A percentile compares a stretch with the other conserved stretches of the same genome.
Conservation (phyloP, 441 rosid species). For the Dalechampia spathulata region DNA sequence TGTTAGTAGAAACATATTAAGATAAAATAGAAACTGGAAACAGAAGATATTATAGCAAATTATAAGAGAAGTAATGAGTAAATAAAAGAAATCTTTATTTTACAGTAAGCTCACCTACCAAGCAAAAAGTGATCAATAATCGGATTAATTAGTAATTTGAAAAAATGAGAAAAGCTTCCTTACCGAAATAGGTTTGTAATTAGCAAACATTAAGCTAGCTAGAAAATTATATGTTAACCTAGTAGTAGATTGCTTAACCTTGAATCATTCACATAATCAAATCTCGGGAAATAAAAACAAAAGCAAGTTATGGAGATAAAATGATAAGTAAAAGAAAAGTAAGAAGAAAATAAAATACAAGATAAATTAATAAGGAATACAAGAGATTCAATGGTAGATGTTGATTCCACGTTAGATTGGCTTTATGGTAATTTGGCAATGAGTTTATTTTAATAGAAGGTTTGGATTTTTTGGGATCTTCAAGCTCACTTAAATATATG, state of each 20-base stretch:
- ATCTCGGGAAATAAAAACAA: not conserved
- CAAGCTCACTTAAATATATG: too few species aligned
- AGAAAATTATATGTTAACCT: slow-evolving; percentile 14
- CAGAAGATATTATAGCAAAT: too few species aligned
- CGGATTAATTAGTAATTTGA: slow-evolving; percentile 5
- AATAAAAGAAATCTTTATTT: not conserved
- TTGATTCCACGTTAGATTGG: slow-evolving; percentile 71
- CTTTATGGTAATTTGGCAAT: too few species aligned
- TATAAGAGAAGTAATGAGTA: not conserved
- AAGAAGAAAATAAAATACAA: slow-evolving; percentile 5
- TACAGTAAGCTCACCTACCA: slow-evolving; percentile 1
- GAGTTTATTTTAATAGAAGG: too few species aligned
- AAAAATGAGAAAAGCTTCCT: slow-evolving; percentile 14
- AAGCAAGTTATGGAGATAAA: not conserved
- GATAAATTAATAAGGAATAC: too few species aligned
- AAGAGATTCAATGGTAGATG: slow-evolving; percentile 69
- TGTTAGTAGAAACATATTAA: not conserved
- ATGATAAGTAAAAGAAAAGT: slow-evolving; percentile 3
- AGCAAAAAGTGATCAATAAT: not conserved
- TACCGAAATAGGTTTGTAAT: slow-evolving; percentile 31
- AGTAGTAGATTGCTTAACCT: slow-evolving; percentile 10
- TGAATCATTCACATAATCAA: slow-evolving; percentile 15
- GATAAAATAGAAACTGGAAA: not conserved
- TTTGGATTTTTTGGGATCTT: too few species aligned
- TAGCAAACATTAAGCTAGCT: slow-evolving; percentile 29